phyloP scores from a whole-genome alignment of 1,139 yeast species.

The Spencermartinsiella ligniputridi region DNA sequence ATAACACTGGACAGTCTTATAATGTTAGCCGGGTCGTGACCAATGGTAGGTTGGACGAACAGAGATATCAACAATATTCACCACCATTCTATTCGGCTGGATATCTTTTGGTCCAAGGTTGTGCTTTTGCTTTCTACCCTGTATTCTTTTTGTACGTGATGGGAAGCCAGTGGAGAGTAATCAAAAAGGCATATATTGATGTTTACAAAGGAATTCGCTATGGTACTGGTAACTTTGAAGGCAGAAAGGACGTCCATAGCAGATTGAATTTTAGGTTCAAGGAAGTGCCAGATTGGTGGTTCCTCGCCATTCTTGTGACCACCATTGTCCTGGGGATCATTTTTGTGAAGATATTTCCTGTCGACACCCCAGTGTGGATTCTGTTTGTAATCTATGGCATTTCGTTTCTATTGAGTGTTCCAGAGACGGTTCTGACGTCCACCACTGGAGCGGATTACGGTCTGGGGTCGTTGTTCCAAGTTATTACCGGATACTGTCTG shows the following conservation, averaged over 20 bases:
- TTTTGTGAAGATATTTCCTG: constrained; percentile 37
- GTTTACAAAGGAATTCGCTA: constrained; percentile 4
- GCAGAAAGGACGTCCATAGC: constrained; percentile 45
- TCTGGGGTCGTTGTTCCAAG: constrained; percentile 55
- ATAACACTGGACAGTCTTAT: constrained; percentile 44
- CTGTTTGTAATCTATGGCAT: constrained; percentile 51
- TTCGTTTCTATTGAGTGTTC: constrained; percentile 47
- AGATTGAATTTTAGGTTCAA: constrained; percentile 49
- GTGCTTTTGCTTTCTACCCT: constrained; percentile 23
- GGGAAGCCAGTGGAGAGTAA: constrained; percentile 20
- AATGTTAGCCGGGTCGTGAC: constrained; percentile 40
- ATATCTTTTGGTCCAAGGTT: constrained; percentile 34
- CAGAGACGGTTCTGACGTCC: constrained; percentile 45
- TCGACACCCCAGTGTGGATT: constrained; percentile 45
- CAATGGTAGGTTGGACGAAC: constrained; percentile 29
- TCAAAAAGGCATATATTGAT: constrained; percentile 18
- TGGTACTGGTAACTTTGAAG: neutral
- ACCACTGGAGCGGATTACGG: constrained; percentile 53
- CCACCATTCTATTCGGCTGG: constrained; percentile 43
- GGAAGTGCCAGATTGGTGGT: constrained; percentile 49
- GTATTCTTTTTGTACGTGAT: constrained; percentile 19
- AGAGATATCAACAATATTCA: constrained; percentile 29
- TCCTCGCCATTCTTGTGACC: constrained; percentile 46
- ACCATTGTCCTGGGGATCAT: constrained; percentile 47
- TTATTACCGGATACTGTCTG: constrained; percentile 57